These are phyloP conservation scores for Globisporangium spiculum DNA, from an alignment of 352 stramenopile species.

Conservation along the genomic window DNA sequence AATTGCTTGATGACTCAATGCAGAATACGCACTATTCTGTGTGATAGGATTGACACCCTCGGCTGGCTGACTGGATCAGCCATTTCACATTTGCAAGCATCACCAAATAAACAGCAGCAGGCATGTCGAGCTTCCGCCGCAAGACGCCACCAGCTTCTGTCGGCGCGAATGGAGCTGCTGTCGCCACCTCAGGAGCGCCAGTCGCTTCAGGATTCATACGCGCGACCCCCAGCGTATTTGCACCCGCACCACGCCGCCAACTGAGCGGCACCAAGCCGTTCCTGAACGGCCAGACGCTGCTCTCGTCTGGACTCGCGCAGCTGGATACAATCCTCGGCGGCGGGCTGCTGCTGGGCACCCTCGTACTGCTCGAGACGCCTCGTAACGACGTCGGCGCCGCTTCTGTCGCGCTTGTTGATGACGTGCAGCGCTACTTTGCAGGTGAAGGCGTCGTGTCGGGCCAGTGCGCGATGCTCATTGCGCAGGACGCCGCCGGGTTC, in stretches of 20 bases:
- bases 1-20: background rate
- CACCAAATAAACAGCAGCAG: slow-evolving; percentile 2
- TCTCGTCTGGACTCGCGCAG: slow-evolving; percentile 50
- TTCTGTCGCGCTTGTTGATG: slow-evolving; percentile 34
- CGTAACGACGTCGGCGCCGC: slow-evolving; percentile 19
- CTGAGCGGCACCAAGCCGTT: slow-evolving; percentile 62
- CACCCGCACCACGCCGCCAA: background rate
- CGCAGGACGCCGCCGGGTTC: slow-evolving; percentile 38
- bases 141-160: slow-evolving; percentile 17
- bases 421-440: slow-evolving; percentile 65
- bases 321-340: slow-evolving; percentile 56
- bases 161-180: background rate
- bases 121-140: slow-evolving; percentile 49
- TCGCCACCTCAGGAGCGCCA: background rate
- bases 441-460: slow-evolving; percentile 48
- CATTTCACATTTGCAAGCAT: background rate
- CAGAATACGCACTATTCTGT: background rate
- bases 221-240: background rate
- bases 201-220: background rate
- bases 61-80: background rate
- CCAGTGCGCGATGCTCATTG: slow-evolving; percentile 36
- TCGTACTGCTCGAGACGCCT: slow-evolving; percentile 48
- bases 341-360: slow-evolving; percentile 46
- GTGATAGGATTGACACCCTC: background rate
- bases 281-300: slow-evolving; percentile 59